These are phyloP conservation scores for Dorcoceras hygrometricum DNA, from an alignment of 257 asterid species.

Conservation along the genomic window DNA sequence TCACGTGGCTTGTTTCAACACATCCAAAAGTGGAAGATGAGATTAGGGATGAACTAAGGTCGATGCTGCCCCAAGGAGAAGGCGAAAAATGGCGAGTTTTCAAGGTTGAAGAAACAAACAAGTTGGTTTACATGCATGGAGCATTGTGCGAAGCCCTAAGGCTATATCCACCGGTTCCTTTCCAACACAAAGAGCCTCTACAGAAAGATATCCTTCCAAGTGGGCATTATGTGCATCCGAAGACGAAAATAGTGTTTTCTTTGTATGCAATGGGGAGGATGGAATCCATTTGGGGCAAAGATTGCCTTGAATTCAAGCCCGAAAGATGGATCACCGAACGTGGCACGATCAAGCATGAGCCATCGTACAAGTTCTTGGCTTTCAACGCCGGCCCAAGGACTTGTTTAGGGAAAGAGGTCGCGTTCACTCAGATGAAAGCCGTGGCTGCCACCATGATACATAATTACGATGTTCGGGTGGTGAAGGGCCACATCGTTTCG, in stretches of 20 bases:
- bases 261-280: conserved; percentile 74
- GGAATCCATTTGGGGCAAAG: conserved; percentile 61
- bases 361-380: conserved; percentile 67
- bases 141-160: conserved; percentile 59
- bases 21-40: conserved; percentile 47
- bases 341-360: conserved; percentile 61
- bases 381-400: conserved; percentile 79
- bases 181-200: conserved; percentile 55
- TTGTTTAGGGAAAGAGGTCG: conserved; percentile 64
- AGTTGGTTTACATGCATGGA: conserved; percentile 51
- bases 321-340: conserved; percentile 70
- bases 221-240: conserved; percentile 54
- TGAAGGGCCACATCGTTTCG: conserved; percentile 38
- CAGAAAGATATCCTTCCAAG: conserved; percentile 47
- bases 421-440: conserved; percentile 53
- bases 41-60: conserved; percentile 43
- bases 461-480: conserved; percentile 41
- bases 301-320: conserved; percentile 55
- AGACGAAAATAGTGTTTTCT: conserved; percentile 42
- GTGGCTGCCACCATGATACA: conserved; percentile 53
- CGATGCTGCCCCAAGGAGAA: conserved; percentile 21
- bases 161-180: conserved; percentile 69
- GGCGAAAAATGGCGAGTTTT: conserved; percentile 30
- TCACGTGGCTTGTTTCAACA: conserved; percentile 49
- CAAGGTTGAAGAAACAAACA: conserved; percentile 33